Percentiles rank a stretch among this genome's conserved stretches.
These are phyloP conservation scores for Exsudoporus floridanus DNA, from an alignment of 1,284 basidiomycete genomes.

Conservation along the genomic window DNA sequence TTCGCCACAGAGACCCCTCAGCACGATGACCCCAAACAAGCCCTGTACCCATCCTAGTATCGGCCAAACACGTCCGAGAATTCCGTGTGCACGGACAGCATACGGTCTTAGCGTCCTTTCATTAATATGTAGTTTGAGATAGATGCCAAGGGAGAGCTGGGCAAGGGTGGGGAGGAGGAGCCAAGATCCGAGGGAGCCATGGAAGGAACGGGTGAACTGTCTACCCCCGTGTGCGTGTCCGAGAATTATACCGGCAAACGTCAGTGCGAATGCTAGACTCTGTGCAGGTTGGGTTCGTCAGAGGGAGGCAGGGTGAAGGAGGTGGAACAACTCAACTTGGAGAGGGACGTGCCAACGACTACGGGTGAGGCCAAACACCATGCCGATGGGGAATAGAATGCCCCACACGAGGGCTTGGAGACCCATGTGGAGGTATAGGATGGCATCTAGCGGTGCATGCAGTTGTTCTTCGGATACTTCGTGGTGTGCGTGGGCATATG, in stretches of 20 bases:
- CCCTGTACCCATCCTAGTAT: conserved; percentile 88
- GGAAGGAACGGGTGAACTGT: conserved; percentile 66
- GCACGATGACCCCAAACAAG: conserved; percentile 68
- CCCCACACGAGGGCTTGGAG: conserved; percentile 80
- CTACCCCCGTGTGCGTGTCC: conserved; percentile 83
- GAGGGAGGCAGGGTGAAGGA: neutral
- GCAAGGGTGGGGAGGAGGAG: conserved; percentile 62
- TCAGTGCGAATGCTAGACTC: conserved; percentile 67
- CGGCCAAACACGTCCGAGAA: conserved; percentile 85
- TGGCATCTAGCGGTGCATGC: conserved; percentile 69
- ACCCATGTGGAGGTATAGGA: conserved; percentile 79
- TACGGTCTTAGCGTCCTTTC: conserved; percentile 76
- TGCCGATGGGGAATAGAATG: conserved; percentile 80
- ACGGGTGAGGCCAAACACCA: conserved; percentile 80
- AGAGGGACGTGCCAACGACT: conserved; percentile 86
- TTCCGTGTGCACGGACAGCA: conserved; percentile 72
- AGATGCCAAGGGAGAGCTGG: conserved; percentile 80
- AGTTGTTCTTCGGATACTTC: conserved; percentile 62
- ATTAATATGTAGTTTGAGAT: conserved; percentile 91
- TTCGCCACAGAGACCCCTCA: conserved; percentile 70
- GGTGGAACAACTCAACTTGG: conserved; percentile 49
- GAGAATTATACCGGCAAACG: conserved; percentile 68
- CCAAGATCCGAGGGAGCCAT: conserved; percentile 71
- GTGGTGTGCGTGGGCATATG: conserved; percentile 59
- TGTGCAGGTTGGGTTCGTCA: conserved; percentile 33